Percentiles rank a stretch among this genome's conserved stretches.
Conservation (phyloP, 228 moss, liverwort and hornwort genomes). For the Sphagnum fallax region DNA sequence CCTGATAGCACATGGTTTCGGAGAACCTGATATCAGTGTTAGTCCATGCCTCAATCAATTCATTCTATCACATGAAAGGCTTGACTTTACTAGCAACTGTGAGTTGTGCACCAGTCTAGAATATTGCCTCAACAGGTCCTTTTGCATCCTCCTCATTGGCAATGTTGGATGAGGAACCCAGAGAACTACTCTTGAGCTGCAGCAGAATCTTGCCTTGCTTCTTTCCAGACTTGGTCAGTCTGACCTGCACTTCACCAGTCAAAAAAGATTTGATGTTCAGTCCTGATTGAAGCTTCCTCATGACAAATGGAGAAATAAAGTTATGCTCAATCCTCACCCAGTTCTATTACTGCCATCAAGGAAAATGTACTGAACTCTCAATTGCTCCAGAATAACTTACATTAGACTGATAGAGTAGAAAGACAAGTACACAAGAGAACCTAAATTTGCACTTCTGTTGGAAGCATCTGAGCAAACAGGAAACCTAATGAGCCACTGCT, state of each 20-base stretch:
- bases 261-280: background rate
- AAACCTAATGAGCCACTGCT: too few relatives aligned
- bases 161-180: background rate
- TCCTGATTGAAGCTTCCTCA: too few relatives aligned
- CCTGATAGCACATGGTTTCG: too few relatives aligned
- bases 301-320: too few relatives aligned
- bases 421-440: background rate
- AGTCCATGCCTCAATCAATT: background rate
- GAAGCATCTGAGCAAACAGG: too few relatives aligned
- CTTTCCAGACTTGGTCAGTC: background rate
- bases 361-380: background rate
- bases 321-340: too few relatives aligned
- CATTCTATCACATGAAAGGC: background rate
- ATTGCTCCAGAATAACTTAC: background rate
- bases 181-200: background rate
- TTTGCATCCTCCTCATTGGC: background rate
- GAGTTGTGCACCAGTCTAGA: background rate
- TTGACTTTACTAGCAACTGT: background rate
- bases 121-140: background rate
- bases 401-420: background rate
- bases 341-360: too few relatives aligned
- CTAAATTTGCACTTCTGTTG: too few relatives aligned
- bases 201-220: background rate
- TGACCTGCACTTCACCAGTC: background rate
- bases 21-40: background rate